Base-by-base conservation (phyloP, 257 asterid species). In the Solanum sitiens region DNA sequence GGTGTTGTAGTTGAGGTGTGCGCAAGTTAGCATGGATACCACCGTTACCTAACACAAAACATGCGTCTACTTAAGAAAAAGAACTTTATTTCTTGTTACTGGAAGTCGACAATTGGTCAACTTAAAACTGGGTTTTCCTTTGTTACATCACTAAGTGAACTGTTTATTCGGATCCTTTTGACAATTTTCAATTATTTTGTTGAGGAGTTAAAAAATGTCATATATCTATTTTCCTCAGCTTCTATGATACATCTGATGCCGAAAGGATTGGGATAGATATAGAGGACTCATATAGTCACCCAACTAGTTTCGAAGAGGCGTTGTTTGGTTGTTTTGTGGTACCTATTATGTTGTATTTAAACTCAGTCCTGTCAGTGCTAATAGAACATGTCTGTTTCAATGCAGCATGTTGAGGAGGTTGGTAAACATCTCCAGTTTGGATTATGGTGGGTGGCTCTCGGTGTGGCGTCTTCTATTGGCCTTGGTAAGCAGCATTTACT, bases 401-500 rank as follows among this genome's bases (percentile, higher is more conserved):
- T 89, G 91, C 92, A 96, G 98, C 97, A 95, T 87, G 92, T 94
- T 44, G 97, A 96, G 83, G 99, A 96, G 93, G 90, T 93, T 88
- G 84, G 83, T 63, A 85, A 27, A 70, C 95, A 94, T 89, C n/a
- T 94, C 47, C 93, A 88, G 90, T 96, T 96, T 87, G 98, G 96
- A 83, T 86, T 95, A 44, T 96, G 99, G 99, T 96, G 99, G 99
- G 85, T 95, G 79, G 95, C 98, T 89, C 99, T 96, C 73, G 99
- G 99, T 84, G 98, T 96, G 88, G 99, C 98, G 76, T 96, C 99
- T 90, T 96, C 99, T 90, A 95, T 96, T 86, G 99, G 99, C 86
- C 96, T 96, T 76, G 99, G 98, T 96, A 93, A 88, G 97, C 44
- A 39, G 63, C 25, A 85, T 13, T 85, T 27, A 21, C 25, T 67